These are phyloP conservation scores for Pyrenochaeta sp. DNA, from an alignment of 2,329 filamentous ascomycete genomes.

Conservation along the genomic window DNA sequence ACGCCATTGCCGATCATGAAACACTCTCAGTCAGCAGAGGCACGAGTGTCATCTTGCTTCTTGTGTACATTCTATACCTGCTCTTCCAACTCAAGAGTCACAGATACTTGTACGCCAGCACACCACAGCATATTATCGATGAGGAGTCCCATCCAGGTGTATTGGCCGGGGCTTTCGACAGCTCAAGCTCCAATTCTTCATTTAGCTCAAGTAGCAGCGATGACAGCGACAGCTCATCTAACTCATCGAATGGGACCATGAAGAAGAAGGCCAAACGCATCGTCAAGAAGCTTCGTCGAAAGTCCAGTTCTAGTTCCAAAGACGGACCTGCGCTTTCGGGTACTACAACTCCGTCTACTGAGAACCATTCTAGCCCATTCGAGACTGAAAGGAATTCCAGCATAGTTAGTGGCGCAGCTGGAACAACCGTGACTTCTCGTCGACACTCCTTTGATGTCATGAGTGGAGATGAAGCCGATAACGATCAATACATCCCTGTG, in stretches of 20 bases:
- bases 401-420: conserved; percentile 25
- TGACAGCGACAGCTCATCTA: conserved; percentile 73
- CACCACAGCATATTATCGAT: conserved; percentile 90
- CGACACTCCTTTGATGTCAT: conserved; percentile 52
- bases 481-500: conserved; percentile 51
- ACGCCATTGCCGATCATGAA: conserved; percentile 67
- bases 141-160: conserved; percentile 89
- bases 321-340: conserved; percentile 61
- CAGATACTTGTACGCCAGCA: conserved; percentile 89
- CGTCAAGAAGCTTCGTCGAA: conserved; percentile 75
- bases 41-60: conserved; percentile 82
- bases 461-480: conserved; percentile 64
- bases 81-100: conserved; percentile 93
- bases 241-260: conserved; percentile 72
- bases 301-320: conserved; percentile 76
- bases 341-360: conserved; percentile 55
- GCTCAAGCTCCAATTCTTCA: conserved; percentile 64
- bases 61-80: conserved; percentile 85
- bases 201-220: conserved; percentile 54
- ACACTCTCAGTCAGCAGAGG: conserved; percentile 88
- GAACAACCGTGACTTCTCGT: conserved; percentile 34
- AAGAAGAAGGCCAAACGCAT: conserved; percentile 78
- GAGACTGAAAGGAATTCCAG: conserved; percentile 37
- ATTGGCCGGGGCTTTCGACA: conserved; percentile 80
- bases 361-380: conserved; percentile 49